Evolutionary conservation across 75 land plant species (phyloP).

Genomic region (Chamaecyparis obtusa): DNA sequence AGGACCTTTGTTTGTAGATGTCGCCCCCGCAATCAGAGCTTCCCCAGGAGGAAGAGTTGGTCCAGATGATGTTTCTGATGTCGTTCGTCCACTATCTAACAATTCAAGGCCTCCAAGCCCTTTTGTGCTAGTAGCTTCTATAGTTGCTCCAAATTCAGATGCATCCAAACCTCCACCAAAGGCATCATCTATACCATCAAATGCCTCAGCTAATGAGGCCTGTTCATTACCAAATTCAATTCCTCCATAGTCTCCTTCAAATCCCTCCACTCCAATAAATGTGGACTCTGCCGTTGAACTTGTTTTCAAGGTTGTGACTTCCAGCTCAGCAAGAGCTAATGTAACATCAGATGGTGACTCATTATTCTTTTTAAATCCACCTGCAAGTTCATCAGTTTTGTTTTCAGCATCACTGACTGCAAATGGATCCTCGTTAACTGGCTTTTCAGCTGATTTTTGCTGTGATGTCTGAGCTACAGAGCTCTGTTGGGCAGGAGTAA

Average conservation of each 20-base stretch:
- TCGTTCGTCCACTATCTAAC: slow-evolving; percentile 30
- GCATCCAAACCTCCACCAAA: slow-evolving; percentile 98
- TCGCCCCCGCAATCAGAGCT: slow-evolving; percentile 28
- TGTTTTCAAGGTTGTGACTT: slow-evolving; percentile 73
- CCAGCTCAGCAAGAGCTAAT: slow-evolving; percentile 73
- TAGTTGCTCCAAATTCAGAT: slow-evolving; percentile 70
- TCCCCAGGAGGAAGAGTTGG: slow-evolving; percentile 33
- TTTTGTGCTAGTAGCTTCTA: slow-evolving; percentile 19
- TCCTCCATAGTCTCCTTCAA: slow-evolving; percentile 97
- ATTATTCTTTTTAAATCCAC: slow-evolving; percentile 80
- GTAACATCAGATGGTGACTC: slow-evolving; percentile 59
- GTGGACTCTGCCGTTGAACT: slow-evolving; percentile 54
- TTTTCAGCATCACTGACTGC: slow-evolving; percentile 78
- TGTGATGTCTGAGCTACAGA: slow-evolving; percentile 16
- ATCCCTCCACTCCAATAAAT: slow-evolving; percentile 73
- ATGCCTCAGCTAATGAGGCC: slow-evolving; percentile 65
- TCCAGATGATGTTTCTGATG: slow-evolving; percentile 7
- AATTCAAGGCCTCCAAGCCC: slow-evolving; percentile 77
- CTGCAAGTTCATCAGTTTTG: slow-evolving; percentile 65
- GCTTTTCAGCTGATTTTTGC: slow-evolving; percentile 22
- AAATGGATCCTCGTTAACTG: slow-evolving; percentile 75
- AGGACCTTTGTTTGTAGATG: slow-evolving; percentile 60
- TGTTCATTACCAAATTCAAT: slow-evolving; percentile 76
- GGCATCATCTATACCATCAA: slow-evolving; percentile 77
- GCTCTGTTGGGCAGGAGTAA: slow-evolving; percentile 42